Percentiles rank a stretch among this genome's conserved stretches.
Evolutionary conservation across 1,284 basidiomycete genomes (phyloP).

Genomic region (Amylostereum areolatum): DNA sequence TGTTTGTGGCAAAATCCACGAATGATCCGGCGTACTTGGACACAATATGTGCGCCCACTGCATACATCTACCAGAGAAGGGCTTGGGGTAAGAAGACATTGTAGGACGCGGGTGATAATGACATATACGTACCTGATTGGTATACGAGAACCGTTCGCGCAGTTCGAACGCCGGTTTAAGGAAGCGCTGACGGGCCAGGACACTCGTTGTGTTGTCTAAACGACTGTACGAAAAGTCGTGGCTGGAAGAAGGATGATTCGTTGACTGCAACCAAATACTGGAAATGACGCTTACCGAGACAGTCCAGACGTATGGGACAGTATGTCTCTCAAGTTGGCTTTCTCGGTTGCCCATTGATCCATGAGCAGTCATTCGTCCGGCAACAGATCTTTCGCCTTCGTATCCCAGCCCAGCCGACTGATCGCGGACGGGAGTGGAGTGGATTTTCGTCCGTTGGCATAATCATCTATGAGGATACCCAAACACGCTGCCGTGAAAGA

Average conservation of each 20-base stretch:
- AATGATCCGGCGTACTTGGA: conserved; percentile 26
- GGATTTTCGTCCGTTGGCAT: conserved; percentile 19
- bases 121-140: conserved; percentile 29
- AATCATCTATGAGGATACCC: conserved; percentile 30
- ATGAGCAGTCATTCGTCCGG: conserved; percentile 31
- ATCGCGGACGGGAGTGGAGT: conserved; percentile 23
- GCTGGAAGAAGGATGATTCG: neutral
- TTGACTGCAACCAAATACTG: neutral
- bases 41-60: conserved; percentile 30
- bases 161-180: conserved; percentile 34
- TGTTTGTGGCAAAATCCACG: conserved; percentile 31
- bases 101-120: conserved; percentile 15
- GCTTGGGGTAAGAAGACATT: neutral
- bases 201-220: neutral
- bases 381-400: conserved; percentile 33
- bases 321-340: conserved; percentile 32
- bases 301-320: conserved; percentile 18
- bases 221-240: conserved; percentile 7
- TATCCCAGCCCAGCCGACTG: conserved; percentile 25
- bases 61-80: conserved; percentile 13
- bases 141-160: conserved; percentile 37
- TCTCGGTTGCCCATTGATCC: conserved; percentile 29
- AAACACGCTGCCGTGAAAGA: conserved; percentile 33
- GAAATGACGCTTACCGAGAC: conserved; percentile 8
- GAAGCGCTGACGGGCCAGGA: conserved; percentile 29